Evolutionary conservation across 2,329 filamentous ascomycete genomes (phyloP).

Genomic region (Zasmidium angulare): DNA sequence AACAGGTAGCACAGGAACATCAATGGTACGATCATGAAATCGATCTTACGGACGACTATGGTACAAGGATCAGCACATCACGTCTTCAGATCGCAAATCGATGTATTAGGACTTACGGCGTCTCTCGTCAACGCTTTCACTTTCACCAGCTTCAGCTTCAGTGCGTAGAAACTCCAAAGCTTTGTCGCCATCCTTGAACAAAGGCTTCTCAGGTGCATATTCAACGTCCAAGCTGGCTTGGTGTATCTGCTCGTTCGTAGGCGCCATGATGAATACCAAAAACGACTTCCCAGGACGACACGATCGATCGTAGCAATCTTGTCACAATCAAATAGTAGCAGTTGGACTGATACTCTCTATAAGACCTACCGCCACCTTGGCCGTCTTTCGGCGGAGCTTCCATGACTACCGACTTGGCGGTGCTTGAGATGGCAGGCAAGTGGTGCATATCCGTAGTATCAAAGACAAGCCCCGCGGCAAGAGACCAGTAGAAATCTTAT

Average conservation of each 20-base stretch:
- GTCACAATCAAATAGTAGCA: too few species aligned
- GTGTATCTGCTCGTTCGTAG: background rate
- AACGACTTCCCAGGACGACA: too few species aligned
- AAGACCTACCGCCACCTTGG: background rate
- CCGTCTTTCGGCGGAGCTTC: background rate
- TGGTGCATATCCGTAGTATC: background rate
- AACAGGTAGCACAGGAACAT: background rate
- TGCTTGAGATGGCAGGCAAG: background rate
- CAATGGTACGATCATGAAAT: background rate
- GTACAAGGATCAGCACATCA: background rate
- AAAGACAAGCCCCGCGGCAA: background rate
- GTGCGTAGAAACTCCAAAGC: slow-evolving; percentile 15
- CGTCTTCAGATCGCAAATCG: background rate
- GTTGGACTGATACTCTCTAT: background rate
- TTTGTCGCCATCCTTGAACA: slow-evolving; percentile 16
- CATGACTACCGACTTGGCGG: background rate
- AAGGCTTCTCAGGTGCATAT: slow-evolving; percentile 10
- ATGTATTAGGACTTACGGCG: background rate
- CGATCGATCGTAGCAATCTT: too few species aligned
- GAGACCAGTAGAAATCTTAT: background rate
- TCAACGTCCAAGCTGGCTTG: background rate
- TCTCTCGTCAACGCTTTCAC: slow-evolving; percentile 13
- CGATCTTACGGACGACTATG: background rate
- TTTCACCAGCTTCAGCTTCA: slow-evolving; percentile 15
- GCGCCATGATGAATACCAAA: background rate